Percentiles rank a stretch among this genome's conserved stretches.
Conservation (phyloP, 2,329 filamentous ascomycete species). For the Dactylonectria estremocensis region DNA sequence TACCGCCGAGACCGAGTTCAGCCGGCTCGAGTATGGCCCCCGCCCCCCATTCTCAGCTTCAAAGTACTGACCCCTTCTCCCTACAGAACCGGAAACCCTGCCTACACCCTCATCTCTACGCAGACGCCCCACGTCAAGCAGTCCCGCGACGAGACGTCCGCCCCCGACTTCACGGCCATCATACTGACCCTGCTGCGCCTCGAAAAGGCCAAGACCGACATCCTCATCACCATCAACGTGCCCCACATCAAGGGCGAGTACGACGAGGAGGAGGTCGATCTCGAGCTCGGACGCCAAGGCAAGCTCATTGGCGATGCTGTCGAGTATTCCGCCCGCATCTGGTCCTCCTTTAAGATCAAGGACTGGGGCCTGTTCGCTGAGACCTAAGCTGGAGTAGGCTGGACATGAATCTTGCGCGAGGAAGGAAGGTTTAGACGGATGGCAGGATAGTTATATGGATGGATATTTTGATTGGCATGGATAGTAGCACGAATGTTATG, state of each 20-base stretch:
- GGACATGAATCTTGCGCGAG: neutral
- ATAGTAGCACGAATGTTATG: slow-evolving; percentile 20
- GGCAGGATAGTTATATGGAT: neutral
- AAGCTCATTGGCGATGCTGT: slow-evolving; percentile 78
- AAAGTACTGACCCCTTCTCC: slow-evolving; percentile 22
- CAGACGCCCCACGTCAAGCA: slow-evolving; percentile 63
- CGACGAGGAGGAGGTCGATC: slow-evolving; percentile 79
- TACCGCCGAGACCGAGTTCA: slow-evolving; percentile 73
- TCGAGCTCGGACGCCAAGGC: slow-evolving; percentile 75
- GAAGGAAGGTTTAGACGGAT: neutral
- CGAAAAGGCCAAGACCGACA: slow-evolving; percentile 81
- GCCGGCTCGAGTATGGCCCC: slow-evolving; percentile 65
- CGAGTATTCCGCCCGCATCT: slow-evolving; percentile 77
- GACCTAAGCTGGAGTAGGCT: slow-evolving; percentile 29
- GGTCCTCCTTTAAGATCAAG: slow-evolving; percentile 82
- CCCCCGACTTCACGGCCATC: slow-evolving; percentile 79
- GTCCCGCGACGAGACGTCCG: slow-evolving; percentile 54
- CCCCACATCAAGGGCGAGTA: slow-evolving; percentile 85
- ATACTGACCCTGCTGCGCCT: slow-evolving; percentile 85
- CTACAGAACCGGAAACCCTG: slow-evolving; percentile 65
- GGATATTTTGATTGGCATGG: slow-evolving; percentile 1
- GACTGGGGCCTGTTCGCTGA: slow-evolving; percentile 83
- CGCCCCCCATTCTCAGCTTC: neutral
- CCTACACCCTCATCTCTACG: slow-evolving; percentile 80
- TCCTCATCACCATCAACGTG: slow-evolving; percentile 90